phyloP scores from a whole-genome alignment of 2,329 filamentous ascomycete species.

The Epichloe brachyelytri region DNA sequence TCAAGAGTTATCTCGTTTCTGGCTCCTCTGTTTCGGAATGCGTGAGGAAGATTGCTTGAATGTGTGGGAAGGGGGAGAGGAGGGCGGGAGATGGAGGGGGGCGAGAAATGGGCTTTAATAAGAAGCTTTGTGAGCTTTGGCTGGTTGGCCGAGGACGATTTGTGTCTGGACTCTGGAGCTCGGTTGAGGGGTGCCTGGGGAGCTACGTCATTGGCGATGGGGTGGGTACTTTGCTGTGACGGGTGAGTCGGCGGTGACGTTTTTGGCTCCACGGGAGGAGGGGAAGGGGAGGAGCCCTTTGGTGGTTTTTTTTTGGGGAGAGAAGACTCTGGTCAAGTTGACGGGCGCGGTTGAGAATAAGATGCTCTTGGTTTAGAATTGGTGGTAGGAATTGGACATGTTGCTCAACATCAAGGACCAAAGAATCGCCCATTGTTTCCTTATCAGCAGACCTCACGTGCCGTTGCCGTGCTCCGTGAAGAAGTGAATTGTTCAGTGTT shows the following conservation, averaged over 20 bases:
- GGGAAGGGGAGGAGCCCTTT: too few species aligned
- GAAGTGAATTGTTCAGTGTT: too few species aligned
- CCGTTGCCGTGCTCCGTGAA: too few species aligned
- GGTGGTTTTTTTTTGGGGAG: not conserved
- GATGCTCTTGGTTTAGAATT: too few species aligned
- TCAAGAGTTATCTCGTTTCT: not conserved
- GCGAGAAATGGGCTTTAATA: not conserved
- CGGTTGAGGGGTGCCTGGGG: not conserved
- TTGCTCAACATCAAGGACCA: too few species aligned
- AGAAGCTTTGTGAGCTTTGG: not conserved
- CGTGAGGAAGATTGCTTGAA: too few species aligned
- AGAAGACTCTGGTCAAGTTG: too few species aligned
- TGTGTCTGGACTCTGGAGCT: not conserved
- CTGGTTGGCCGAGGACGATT: not conserved
- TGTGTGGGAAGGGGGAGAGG: not conserved
- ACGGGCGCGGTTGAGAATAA: too few species aligned
- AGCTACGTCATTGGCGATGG: constrained; percentile 5
- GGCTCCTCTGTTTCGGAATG: too few species aligned
- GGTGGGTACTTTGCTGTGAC: not conserved
- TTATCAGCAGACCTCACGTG: too few species aligned
- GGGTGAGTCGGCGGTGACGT: not conserved
- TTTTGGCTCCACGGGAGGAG: not conserved
- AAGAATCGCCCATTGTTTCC: too few species aligned
- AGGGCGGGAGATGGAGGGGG: not conserved
- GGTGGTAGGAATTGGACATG: too few species aligned